Evolutionary conservation across 2,329 filamentous ascomycete species (phyloP).

Genomic region (Ascochyta rabiei): DNA sequence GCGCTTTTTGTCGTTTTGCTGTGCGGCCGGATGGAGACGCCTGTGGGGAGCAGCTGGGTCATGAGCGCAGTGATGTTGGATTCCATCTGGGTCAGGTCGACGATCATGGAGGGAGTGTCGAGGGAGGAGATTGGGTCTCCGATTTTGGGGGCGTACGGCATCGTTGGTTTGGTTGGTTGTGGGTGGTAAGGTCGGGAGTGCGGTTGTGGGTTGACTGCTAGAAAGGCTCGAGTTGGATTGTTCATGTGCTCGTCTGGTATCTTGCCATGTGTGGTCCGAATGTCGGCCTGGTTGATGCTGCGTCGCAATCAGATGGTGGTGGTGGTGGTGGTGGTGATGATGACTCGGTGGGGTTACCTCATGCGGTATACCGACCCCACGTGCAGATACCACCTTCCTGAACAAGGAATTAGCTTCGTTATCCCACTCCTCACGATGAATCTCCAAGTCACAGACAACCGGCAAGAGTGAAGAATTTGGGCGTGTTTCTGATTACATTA

Average conservation of each 20-base stretch:
- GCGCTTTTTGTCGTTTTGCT: constrained; percentile 62
- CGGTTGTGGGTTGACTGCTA: not conserved
- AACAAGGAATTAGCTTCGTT: constrained; percentile 3
- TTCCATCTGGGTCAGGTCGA: constrained; percentile 60
- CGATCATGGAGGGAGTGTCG: constrained; percentile 63
- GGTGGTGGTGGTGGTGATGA: no score
- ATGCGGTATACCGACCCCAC: constrained; percentile 16
- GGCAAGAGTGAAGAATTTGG: not conserved
- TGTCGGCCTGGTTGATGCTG: not conserved
- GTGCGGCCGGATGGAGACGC: constrained; percentile 56
- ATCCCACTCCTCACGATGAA: constrained; percentile 6
- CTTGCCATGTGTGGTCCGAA: not conserved
- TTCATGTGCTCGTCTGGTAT: not conserved
- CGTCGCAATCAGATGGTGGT: not conserved
- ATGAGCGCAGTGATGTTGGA: constrained; percentile 58
- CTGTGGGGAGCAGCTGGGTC: constrained; percentile 53
- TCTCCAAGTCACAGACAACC: not conserved
- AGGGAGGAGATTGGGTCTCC: constrained; percentile 54
- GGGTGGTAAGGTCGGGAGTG: not conserved
- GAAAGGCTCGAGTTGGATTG: not conserved
- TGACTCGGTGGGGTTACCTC: constrained; percentile 5
- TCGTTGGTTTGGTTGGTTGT: constrained; percentile 9
- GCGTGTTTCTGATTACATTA: constrained; percentile 12
- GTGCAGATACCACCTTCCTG: constrained; percentile 15
- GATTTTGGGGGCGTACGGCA: constrained; percentile 50